These are phyloP conservation scores for Pugionium cornutum DNA, from an alignment of 345 rosid genomes.

Conservation along the genomic window DNA sequence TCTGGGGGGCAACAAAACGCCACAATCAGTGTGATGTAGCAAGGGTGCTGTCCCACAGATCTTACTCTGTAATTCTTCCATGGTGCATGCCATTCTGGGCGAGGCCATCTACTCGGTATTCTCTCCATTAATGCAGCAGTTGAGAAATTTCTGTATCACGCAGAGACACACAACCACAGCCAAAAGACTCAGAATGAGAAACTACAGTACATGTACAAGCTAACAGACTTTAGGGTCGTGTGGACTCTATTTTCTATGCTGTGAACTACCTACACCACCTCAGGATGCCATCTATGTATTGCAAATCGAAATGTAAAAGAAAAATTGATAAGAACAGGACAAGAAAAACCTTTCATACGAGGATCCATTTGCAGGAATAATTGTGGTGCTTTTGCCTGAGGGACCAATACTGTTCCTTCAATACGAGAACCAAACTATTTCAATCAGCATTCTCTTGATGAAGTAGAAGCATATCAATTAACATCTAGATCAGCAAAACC, in stretches of 20 bases:
- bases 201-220: constrained; percentile 4
- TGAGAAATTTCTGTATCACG: constrained; percentile 58
- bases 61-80: constrained; percentile 99
- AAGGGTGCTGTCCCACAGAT: constrained; percentile 6
- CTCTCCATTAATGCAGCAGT: constrained; percentile 93
- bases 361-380: constrained; percentile 61
- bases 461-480: constrained; percentile 12
- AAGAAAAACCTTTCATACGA: constrained; percentile 65
- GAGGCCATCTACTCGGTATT: constrained; percentile 98
- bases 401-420: constrained; percentile 59
- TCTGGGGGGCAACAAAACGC: constrained; percentile 2
- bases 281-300: background rate
- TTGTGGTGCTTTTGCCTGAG: constrained; percentile 63
- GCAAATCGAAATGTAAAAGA: constrained; percentile 16
- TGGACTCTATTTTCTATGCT: constrained; percentile 14
- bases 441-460: constrained; percentile 4
- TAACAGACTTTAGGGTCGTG: background rate
- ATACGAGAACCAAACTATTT: background rate
- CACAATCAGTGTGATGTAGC: constrained; percentile 16
- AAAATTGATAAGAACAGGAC: constrained; percentile 13
- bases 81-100: constrained; percentile 95
- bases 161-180: background rate
- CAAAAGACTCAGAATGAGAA: constrained; percentile 14
- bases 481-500: background rate
- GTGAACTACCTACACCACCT: constrained; percentile 10